phyloP scores from a whole-genome alignment of 2,329 filamentous ascomycete genomes.

The Arachnopeziza araneosa region DNA sequence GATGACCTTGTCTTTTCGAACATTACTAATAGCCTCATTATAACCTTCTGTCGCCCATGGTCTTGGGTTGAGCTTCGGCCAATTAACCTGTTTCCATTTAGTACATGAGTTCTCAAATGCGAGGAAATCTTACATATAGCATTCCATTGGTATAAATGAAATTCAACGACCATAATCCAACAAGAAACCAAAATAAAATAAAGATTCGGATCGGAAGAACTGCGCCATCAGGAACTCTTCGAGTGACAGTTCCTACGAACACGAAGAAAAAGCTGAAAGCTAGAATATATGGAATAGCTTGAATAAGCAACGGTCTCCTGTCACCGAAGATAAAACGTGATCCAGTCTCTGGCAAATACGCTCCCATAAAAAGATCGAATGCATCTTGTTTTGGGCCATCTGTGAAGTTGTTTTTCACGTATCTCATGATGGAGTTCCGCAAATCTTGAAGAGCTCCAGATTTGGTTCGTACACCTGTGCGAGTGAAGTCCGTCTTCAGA shows the following conservation, averaged over 20 bases:
- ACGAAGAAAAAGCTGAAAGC: conserved; percentile 74
- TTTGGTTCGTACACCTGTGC: conserved; percentile 84
- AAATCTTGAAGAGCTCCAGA: conserved; percentile 80
- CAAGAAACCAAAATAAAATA: conserved; percentile 67
- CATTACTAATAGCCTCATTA: conserved; percentile 77
- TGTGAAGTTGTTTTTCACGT: conserved; percentile 88
- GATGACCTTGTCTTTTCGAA: conserved; percentile 74
- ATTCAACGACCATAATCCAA: conserved; percentile 64
- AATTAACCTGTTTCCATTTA: conserved; percentile 67
- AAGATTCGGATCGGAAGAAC: conserved; percentile 81
- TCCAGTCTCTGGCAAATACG: conserved; percentile 72
- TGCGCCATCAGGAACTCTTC: conserved; percentile 63
- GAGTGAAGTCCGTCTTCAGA: conserved; percentile 95
- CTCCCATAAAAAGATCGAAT: conserved; percentile 89
- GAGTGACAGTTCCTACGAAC: conserved; percentile 67
- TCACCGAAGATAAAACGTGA: conserved; percentile 75
- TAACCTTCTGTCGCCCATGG: conserved; percentile 84
- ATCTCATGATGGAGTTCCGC: conserved; percentile 82
- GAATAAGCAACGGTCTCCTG: conserved; percentile 77
- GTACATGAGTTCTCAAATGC: background rate
- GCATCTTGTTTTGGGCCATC: conserved; percentile 93
- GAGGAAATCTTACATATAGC: conserved; percentile 72
- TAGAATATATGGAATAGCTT: conserved; percentile 88
- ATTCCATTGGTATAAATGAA: conserved; percentile 85
- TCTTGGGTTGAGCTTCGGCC: conserved; percentile 91